A percentile compares a stretch with the other conserved stretches of the same genome.
Conservation (phyloP, 768 basidiomycete species). For the Pisolithus sp. region DNA sequence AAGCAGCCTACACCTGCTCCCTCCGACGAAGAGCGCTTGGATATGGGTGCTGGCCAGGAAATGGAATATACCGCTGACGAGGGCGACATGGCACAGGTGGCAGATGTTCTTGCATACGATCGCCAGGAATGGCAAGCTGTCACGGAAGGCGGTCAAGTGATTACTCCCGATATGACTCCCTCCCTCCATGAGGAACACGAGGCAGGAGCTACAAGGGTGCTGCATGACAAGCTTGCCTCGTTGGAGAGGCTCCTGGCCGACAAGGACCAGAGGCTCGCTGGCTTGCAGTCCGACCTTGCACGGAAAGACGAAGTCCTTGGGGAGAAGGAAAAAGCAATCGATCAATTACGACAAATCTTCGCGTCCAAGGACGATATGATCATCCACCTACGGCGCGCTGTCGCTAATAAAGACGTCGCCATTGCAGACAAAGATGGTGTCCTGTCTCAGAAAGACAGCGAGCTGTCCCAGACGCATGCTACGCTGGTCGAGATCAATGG, state of each 20-base stretch:
- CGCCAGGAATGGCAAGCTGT: background rate
- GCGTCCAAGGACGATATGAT: background rate
- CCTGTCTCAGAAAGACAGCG: background rate
- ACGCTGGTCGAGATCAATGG: background rate
- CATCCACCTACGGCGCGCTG: background rate
- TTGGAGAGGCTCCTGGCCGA: constrained; percentile 17
- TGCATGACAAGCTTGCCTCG: constrained; percentile 11
- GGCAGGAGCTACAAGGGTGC: background rate
- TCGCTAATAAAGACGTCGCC: background rate
- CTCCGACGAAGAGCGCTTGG: constrained; percentile 20
- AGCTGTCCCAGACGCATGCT: background rate
- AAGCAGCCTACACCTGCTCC: constrained; percentile 48
- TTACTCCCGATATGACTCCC: constrained; percentile 3
- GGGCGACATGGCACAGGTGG: constrained; percentile 15
- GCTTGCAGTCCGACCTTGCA: constrained; percentile 15
- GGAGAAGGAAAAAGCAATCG: background rate
- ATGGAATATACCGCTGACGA: background rate
- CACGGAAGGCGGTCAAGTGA: background rate
- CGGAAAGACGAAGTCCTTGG: constrained; percentile 8
- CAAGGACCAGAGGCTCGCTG: constrained; percentile 21
- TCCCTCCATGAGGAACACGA: background rate
- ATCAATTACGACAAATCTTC: background rate
- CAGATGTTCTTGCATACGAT: background rate
- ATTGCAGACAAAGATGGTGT: background rate
- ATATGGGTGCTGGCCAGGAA: constrained; percentile 4